Percentiles rank a stretch among this genome's conserved stretches.
These are phyloP conservation scores for Ophiostoma australiae DNA, from an alignment of 2,329 filamentous ascomycete genomes.

Conservation along the genomic window DNA sequence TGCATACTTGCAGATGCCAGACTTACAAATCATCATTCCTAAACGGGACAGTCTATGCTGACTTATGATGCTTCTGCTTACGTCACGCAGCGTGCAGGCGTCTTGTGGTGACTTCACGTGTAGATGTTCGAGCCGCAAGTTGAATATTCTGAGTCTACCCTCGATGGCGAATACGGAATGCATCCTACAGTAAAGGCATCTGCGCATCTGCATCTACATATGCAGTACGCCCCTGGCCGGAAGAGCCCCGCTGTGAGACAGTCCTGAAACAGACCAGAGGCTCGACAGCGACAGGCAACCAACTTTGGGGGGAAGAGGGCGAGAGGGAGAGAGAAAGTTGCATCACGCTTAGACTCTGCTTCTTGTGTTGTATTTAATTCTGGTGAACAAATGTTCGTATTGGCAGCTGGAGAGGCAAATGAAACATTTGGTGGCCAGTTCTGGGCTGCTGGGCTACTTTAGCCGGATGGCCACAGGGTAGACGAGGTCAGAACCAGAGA, in stretches of 20 bases:
- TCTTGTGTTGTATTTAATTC: background rate
- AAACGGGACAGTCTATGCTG: background rate
- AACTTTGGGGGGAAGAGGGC: background rate
- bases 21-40: background rate
- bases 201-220: background rate
- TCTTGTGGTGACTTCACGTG: too few relatives aligned
- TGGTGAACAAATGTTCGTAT: background rate
- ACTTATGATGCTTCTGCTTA: background rate
- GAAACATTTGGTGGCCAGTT: background rate
- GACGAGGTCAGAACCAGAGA: background rate
- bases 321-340: background rate
- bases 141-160: background rate
- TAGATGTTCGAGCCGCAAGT: background rate
- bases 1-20: too few relatives aligned
- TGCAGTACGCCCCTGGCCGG: background rate
- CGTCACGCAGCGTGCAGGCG: background rate
- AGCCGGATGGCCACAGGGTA: background rate
- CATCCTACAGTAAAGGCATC: background rate
- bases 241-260: conserved; percentile 22
- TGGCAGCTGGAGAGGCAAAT: background rate
- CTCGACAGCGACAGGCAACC: background rate
- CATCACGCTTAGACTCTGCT: background rate
- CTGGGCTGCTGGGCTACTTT: background rate
- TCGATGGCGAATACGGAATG: background rate
- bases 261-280: conserved; percentile 23